Evolutionary conservation across 2,329 filamentous ascomycete genomes (phyloP), one percentile per base, ranked within the genome.

Genomic region (Chaetomium globosum): DNA sequence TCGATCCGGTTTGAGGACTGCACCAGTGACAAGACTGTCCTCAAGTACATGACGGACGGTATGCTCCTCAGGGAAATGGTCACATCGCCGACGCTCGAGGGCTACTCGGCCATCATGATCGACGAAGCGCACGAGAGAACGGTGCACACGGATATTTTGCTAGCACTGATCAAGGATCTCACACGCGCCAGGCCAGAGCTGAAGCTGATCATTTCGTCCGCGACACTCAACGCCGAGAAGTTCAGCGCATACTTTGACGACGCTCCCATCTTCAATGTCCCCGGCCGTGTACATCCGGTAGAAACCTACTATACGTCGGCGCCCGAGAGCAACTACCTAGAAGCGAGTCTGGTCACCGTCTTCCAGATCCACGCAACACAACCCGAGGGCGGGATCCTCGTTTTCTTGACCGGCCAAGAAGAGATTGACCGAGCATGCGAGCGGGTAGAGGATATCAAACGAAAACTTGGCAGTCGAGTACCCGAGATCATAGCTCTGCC

Each of bases 1-100:
- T 89, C 89, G 0, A 96, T 99, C 71, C 90, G 95, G 67, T 99
- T 98, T 72, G 95, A 99, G 75, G 92, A 97, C 77, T 88, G 89
- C 68, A 96, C 93, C 0, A 92, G 87, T 74, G 92, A 96, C 73
- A 96, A 96, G 79, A 98, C 95, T 0, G 82, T 94, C 8, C 79
- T 99, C 62, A 96, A 97, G 77, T 98, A 97, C 78, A 94, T 96
- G 90, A 99, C 95, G 0, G 95, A 99, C 73, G 95, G 95, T 75
- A 96, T 98, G 90, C 81, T 98, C 48, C 81, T 98, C 33, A 85
- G 93, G 74, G 92, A 97, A 75, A 90, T 97, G 69, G 86, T 97
- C 79, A 94, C 92, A 0, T 92, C 96, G 73, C 93, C 94, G 0
- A 88, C 94, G 70, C 80, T 98, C 6, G 85, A 87, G 1, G 87